Evolutionary conservation across 345 rosid genomes (phyloP), one percentile per base, ranked within the genome.

Genomic region (Linum lewisii): DNA sequence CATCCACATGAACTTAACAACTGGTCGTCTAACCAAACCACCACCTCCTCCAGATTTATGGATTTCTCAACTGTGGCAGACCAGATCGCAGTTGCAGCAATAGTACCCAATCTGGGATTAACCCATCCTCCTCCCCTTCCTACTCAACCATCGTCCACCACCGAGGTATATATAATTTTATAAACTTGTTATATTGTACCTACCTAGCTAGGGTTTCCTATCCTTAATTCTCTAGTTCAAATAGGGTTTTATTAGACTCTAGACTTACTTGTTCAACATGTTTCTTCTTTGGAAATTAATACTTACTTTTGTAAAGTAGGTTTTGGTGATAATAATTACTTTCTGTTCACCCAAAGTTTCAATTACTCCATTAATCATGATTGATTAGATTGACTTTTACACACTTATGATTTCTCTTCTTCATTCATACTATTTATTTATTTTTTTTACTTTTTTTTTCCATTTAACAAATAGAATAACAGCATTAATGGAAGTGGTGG

Each of bases 401-500:
- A 37, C n/a, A n/a, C n/a, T n/a, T n/a, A n/a, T n/a, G n/a, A n/a
- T n/a, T n/a, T n/a, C n/a, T n/a, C n/a, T n/a, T n/a, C n/a, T n/a
- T n/a, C n/a, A n/a, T n/a, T n/a, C n/a, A n/a, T n/a, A n/a, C n/a
- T n/a, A n/a, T n/a, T n/a, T 59, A 38, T 23, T 7, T 47, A 13
- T 16, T 52, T 58, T 52, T n/a, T 57, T 60, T 20, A 10, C 63
- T 16, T 45, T 26, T 56, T 19, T 69, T 34, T 34, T 9, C 15
- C 16, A 15, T 9, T 38, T 38, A 38, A 38, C 16, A 38, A 38
- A 66, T 34, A 94, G 99, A 77, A 90, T 74, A 82, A 85, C 73
- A 82, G 97, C 84, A 69, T 66, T 65, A 81, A 73, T 58, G 78
- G 67, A 64, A 81, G 73, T 58, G 78, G 67, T 66, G 95, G 90